Evolutionary conservation across 2,329 filamentous ascomycete species (phyloP).

Genomic region (Diplodia sapinea): DNA sequence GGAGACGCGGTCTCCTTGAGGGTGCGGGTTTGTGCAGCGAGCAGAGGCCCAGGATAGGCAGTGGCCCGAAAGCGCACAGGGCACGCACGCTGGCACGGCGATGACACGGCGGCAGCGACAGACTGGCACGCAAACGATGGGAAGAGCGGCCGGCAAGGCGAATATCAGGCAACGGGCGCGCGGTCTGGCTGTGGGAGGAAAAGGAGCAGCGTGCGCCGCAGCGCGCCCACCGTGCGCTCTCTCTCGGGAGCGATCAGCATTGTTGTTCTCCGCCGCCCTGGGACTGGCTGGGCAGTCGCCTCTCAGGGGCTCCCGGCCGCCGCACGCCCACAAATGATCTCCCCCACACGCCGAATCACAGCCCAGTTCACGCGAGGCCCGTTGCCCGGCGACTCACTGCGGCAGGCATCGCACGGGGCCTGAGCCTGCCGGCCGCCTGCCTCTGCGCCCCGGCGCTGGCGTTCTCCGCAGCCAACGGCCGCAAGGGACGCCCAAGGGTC

Average conservation of each 20-base stretch:
- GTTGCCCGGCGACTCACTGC: constrained; percentile 20
- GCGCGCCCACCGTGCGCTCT: not conserved
- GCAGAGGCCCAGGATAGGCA: not conserved
- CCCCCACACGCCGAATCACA: constrained; percentile 11
- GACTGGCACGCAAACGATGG: constrained; percentile 1
- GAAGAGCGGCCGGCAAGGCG: constrained; percentile 6
- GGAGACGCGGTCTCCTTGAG: constrained; percentile 18
- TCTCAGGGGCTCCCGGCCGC: constrained; percentile 12
- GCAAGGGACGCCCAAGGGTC: constrained; percentile 20
- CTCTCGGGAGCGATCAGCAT: constrained; percentile 18
- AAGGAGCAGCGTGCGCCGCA: not conserved
- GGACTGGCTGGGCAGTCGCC: not conserved
- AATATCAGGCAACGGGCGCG: constrained; percentile 22
- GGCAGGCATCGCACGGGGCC: constrained; percentile 7
- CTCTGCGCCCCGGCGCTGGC: too few relatives aligned
- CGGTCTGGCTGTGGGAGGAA: constrained; percentile 7
- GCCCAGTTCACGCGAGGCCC: not conserved
- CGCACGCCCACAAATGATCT: constrained; percentile 13
- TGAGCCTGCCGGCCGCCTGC: not conserved
- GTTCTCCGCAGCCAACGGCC: constrained; percentile 15
- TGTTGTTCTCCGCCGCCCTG: constrained; percentile 13
- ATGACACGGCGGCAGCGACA: constrained; percentile 26
- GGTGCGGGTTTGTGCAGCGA: not conserved
- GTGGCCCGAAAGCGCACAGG: constrained; percentile 20
- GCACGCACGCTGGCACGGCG: constrained; percentile 15